Conservation (phyloP, 352 stramenopile genomes). For the Phytophthora macrochlamydospora region DNA sequence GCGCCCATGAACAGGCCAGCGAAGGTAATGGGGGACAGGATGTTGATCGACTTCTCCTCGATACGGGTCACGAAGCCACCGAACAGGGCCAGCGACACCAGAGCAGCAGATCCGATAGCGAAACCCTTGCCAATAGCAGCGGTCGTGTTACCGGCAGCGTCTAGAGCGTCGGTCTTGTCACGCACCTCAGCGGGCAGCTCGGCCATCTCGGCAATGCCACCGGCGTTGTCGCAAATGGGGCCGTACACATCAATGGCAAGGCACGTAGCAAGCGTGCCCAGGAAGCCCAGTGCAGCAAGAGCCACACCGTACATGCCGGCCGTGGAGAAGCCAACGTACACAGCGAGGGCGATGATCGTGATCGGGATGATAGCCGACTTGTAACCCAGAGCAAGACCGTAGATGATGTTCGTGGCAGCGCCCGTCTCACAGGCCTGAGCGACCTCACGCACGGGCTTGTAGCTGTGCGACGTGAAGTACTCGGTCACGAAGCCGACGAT, state of each 20-base stretch:
- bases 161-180: constrained; percentile 99
- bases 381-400: constrained; percentile 99
- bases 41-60: constrained; percentile 95
- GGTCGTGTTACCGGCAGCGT: constrained; percentile 99
- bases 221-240: constrained; percentile 99
- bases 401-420: constrained; percentile 99
- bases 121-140: constrained; percentile 99
- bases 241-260: constrained; percentile 99
- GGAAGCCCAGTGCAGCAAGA: constrained; percentile 98
- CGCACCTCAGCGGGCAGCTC: constrained; percentile 96
- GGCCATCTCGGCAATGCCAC: constrained; percentile 99
- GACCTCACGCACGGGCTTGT: constrained; percentile 96
- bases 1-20: constrained; percentile 98
- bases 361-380: constrained; percentile 99
- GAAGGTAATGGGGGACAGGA: constrained; percentile 98
- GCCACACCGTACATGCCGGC: constrained; percentile 98
- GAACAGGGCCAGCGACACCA: constrained; percentile 99
- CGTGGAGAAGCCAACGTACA: constrained; percentile 97
- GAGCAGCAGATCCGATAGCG: constrained; percentile 98
- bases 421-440: constrained; percentile 98
- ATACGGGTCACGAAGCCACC: constrained; percentile 98
- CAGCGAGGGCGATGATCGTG: constrained; percentile 96
- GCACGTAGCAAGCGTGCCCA: constrained; percentile 97
- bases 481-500: constrained; percentile 99
- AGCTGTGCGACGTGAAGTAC: constrained; percentile 99